A percentile compares a stretch with the other conserved stretches of the same genome.
Evolutionary conservation across 108 stramenopile genomes (phyloP).

Genomic region (Mayamaea pseudoterrestris): DNA sequence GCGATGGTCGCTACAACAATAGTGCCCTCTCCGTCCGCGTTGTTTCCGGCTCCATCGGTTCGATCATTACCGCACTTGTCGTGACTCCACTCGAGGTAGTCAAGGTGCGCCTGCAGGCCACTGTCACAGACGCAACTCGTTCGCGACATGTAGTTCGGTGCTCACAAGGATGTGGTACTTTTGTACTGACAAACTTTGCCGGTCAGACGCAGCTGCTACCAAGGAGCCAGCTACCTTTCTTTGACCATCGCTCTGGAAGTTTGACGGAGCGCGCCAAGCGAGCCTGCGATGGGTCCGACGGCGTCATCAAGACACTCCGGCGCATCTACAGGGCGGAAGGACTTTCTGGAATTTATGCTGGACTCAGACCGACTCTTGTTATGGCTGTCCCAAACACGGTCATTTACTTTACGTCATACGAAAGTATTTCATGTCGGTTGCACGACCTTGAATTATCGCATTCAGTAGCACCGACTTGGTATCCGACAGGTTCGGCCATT

Average conservation of each 20-base stretch:
- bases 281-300: background rate
- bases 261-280: constrained; percentile 6
- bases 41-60: constrained; percentile 49
- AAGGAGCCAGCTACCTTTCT: constrained; percentile 29
- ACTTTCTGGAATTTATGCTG: constrained; percentile 66
- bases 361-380: constrained; percentile 65
- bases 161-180: constrained; percentile 41
- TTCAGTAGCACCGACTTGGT: background rate
- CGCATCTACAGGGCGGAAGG: constrained; percentile 58
- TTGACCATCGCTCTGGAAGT: constrained; percentile 16
- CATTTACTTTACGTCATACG: constrained; percentile 85
- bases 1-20: no score
- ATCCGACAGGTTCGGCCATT: constrained; percentile 7
- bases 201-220: constrained; percentile 38
- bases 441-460: no score
- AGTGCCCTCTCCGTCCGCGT: constrained; percentile 11
- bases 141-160: constrained; percentile 9
- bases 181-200: constrained; percentile 49
- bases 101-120: constrained; percentile 55
- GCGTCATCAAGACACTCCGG: constrained; percentile 31
- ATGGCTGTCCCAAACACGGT: constrained; percentile 87
- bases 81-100: constrained; percentile 70
- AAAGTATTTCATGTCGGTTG: constrained; percentile 23
- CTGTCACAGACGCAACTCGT: background rate
- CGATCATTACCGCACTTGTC: constrained; percentile 35